Base-by-base conservation (phyloP, 2,329 filamentous ascomycete genomes). In the Cladophialophora carrionii region DNA sequence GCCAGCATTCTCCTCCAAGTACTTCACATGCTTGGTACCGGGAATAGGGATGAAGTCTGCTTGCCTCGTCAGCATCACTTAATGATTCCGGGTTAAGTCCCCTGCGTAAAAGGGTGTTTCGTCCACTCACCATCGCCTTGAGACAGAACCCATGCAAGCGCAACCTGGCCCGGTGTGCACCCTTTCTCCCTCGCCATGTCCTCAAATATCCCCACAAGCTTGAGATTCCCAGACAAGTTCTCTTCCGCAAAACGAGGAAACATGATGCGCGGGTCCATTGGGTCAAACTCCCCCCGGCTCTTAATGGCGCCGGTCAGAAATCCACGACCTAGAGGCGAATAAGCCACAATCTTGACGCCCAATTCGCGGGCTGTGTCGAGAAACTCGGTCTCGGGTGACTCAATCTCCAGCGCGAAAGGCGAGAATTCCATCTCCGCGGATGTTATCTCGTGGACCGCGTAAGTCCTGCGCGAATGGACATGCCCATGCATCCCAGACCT, bases 71-170 rank as follows among this genome's bases (percentile, higher is more conserved):
- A 54, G 52, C 8, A 34, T 29, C 8, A n/a, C 17, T 17, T 3
- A 31, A 4, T 54, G 53, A 61, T 22, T 49, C 5, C 2, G 43
- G 24, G 22, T 17, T n/a, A 9, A 12, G 26, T 9, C 8, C 37
- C 20, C 7, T 34, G 10, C 20, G 14, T 4, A 2, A 4, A 34
- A 22, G 17, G 4, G 51, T 32, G 12, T 9, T n/a, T 1, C 2
- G 26, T 51, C 14, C 26, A 53, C 41, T 63, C 34, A 64, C 43
- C 64, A 2, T 83, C 79, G 0, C 84, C 84, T 71, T 89, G 86
- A 9, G 81, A 81, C 68, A 87, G 71, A 57, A 89, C 69, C 87
- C 87, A 90, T 0, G 87, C 87, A 37, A 90, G 76, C 1, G 84
- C 83, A 61, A 90, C 72, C 72, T 90, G 83, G 2, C 79, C 79